Percentiles rank a stretch among this genome's conserved stretches.
Conservation (phyloP, 805 yeast species). For the Komagataella populi region DNA sequence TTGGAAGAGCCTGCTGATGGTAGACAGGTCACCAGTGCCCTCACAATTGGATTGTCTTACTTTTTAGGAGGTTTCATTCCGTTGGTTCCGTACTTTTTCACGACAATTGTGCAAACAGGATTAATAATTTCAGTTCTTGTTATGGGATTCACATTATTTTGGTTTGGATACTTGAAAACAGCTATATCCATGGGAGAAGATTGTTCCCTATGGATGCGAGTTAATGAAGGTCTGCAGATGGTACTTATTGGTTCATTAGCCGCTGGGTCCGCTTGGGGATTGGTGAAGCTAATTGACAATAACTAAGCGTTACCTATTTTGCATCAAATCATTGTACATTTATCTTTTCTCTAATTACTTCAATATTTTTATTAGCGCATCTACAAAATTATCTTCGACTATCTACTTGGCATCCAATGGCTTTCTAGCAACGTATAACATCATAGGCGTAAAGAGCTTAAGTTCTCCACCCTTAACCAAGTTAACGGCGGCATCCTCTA, state of each 20-base stretch:
- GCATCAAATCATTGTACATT: not conserved
- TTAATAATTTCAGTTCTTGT: slow-evolving; percentile 59
- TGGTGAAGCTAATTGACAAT: slow-evolving; percentile 64
- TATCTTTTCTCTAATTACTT: not conserved
- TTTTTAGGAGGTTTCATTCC: slow-evolving; percentile 91
- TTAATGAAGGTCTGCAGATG: slow-evolving; percentile 83
- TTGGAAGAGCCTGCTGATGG: slow-evolving; percentile 91
- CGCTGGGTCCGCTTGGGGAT: slow-evolving; percentile 92
- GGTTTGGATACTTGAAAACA: slow-evolving; percentile 81
- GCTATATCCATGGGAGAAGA: slow-evolving; percentile 73
- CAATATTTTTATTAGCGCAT: not conserved
- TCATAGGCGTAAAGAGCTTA: slow-evolving; percentile 94
- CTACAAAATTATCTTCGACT: not conserved
- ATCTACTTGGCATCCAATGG: slow-evolving; percentile 29
- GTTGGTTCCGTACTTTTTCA: slow-evolving; percentile 80
- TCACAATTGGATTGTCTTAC: slow-evolving; percentile 82
- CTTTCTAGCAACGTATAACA: slow-evolving; percentile 80
- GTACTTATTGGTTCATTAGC: slow-evolving; percentile 92
- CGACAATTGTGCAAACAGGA: slow-evolving; percentile 62
- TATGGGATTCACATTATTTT: slow-evolving; percentile 76
- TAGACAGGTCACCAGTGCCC: slow-evolving; percentile 76
- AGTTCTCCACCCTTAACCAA: slow-evolving; percentile 87
- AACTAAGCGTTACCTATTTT: not conserved
- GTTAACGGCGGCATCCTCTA: slow-evolving; percentile 95
- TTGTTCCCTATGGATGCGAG: slow-evolving; percentile 42